Base-by-base conservation (phyloP, 352 stramenopile species). In the Paralagenidium karlingii region DNA sequence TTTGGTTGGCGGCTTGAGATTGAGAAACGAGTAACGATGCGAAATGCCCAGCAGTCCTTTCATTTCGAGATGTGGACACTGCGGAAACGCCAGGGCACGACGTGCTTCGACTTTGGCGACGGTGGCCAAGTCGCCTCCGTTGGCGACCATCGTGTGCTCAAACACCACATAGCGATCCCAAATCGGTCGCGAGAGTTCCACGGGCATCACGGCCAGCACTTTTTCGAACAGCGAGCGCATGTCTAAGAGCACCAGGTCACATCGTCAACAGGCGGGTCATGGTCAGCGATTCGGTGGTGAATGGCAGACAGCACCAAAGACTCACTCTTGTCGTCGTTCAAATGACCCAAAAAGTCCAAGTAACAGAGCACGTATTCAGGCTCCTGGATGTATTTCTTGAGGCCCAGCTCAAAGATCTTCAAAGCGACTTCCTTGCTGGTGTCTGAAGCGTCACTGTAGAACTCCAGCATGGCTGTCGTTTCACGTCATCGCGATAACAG, bases 301-400 rank as follows among this genome's bases (percentile, higher is more conserved):
- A 33, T 13, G 16, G 28, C 13, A n/a, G n/a, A n/a, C n/a, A n/a
- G n/a, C n/a, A n/a, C n/a, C n/a, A 7, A 37, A 19, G 10, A 69
- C 74, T 45, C 59, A 93, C 76, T 93, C 51, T 90, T 93, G 55
- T 93, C 79, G 46, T 93, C 79, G 45, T 93, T 90, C 27, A 87
- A 55, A 37, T 93, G 79, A 1, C 73, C 55, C 8, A 93, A 63
- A 37, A 93, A 90, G 41, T 90, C 76, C 12, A 93, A 47, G 42
- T 93, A 93, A 47, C 74, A 86, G 24, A 89, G 29, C 24, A 89
- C 71, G 33, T 84, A 93, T 0, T 77, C 71, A 11, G 71, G 76
- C 36, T 89, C 74, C 24, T 93, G 74, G 38, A 93, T 93, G 45
- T 65, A 90, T 45, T 89, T 90, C 46, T 90, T 90, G 40, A 93